Evolutionary conservation across 306 rosid genomes (phyloP).

Genomic region (Medicago lupulina): DNA sequence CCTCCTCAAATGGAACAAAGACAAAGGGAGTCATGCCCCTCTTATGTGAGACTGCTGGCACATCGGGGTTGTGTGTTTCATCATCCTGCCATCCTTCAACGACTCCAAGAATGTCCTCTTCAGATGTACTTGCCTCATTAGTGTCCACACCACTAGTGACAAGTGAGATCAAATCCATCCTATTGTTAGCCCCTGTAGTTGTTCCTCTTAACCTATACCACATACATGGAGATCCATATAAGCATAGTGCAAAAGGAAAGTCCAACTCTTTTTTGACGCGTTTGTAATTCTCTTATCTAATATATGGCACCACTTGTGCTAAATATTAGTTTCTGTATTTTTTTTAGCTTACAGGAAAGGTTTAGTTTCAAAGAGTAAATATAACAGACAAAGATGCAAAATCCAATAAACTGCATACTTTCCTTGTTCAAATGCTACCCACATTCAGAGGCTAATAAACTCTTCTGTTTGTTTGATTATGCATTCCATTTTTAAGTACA

Average conservation of each 20-base stretch:
- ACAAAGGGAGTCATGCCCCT: slow-evolving; percentile 91
- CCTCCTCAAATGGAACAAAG: slow-evolving; percentile 89
- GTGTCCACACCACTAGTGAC: slow-evolving; percentile 84
- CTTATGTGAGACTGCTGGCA: slow-evolving; percentile 86
- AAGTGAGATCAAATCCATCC: slow-evolving; percentile 92
- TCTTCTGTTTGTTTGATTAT: not conserved
- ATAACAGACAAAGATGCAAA: not conserved
- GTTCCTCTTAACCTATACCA: slow-evolving; percentile 82
- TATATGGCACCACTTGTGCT: not conserved
- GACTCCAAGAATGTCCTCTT: slow-evolving; percentile 84
- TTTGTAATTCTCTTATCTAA: not conserved
- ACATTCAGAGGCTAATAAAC: slow-evolving; percentile 18
- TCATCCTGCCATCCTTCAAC: slow-evolving; percentile 96
- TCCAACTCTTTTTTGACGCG: slow-evolving; percentile 3
- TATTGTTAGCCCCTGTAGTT: slow-evolving; percentile 76
- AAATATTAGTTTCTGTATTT: not conserved
- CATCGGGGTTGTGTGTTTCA: slow-evolving; percentile 96
- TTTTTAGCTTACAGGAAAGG: not conserved
- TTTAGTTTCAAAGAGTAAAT: slow-evolving; percentile 13
- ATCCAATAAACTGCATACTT: not conserved
- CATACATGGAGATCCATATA: slow-evolving; percentile 35
- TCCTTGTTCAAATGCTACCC: slow-evolving; percentile 28
- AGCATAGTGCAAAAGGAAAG: slow-evolving; percentile 28
- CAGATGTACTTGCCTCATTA: slow-evolving; percentile 62
- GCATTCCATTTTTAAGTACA: slow-evolving; percentile 15